These are phyloP conservation scores for Nitzschia palea DNA, from an alignment of 108 stramenopile genomes.

Conservation along the genomic window DNA sequence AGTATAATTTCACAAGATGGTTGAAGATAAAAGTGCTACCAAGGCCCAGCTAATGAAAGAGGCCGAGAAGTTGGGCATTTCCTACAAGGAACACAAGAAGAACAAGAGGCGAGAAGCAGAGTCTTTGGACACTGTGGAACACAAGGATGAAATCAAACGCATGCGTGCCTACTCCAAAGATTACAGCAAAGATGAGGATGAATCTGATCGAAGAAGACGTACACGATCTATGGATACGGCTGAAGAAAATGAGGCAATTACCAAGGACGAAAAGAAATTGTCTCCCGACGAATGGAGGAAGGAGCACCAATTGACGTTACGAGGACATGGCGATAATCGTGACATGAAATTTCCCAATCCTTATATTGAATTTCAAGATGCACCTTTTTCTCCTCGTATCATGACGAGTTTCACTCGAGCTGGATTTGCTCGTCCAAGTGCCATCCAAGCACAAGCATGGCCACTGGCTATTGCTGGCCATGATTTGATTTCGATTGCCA, in stretches of 20 bases:
- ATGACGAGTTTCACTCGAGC: slow-evolving; percentile 66
- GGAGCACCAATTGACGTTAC: slow-evolving; percentile 69
- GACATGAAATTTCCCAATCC: slow-evolving; percentile 53
- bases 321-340: slow-evolving; percentile 51
- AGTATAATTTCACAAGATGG: too few relatives aligned
- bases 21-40: slow-evolving; percentile 58
- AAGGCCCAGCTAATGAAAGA: slow-evolving; percentile 76
- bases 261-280: slow-evolving; percentile 43
- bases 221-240: slow-evolving; percentile 86
- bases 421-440: slow-evolving; percentile 80
- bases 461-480: slow-evolving; percentile 86
- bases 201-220: slow-evolving; percentile 44
- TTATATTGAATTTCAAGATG: slow-evolving; percentile 72
- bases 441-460: slow-evolving; percentile 92
- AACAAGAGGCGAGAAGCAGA: slow-evolving; percentile 60
- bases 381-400: slow-evolving; percentile 72
- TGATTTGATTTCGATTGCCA: slow-evolving; percentile 98
- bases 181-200: slow-evolving; percentile 29
- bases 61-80: slow-evolving; percentile 66
- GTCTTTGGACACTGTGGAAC: slow-evolving; percentile 46
- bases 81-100: slow-evolving; percentile 68
- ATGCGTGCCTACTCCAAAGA: slow-evolving; percentile 80
- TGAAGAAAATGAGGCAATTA: slow-evolving; percentile 55
- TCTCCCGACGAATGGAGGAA: slow-evolving; percentile 83
- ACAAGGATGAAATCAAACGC: slow-evolving; percentile 71